phyloP scores from a whole-genome alignment of 2,329 filamentous ascomycete species.

The Sporothrix protearum region DNA sequence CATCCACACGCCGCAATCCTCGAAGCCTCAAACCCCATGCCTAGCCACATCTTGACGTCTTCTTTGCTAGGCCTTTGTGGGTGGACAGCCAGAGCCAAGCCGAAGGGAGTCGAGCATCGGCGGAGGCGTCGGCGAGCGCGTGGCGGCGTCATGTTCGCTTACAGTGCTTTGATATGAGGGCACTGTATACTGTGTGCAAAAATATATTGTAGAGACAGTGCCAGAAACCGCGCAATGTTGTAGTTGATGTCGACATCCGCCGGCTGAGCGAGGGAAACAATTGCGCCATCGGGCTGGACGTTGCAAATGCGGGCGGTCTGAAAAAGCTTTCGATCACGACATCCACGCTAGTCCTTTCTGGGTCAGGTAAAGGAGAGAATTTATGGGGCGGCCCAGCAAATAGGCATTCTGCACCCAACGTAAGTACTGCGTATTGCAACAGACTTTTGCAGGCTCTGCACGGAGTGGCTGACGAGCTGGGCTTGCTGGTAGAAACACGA shows the following conservation, averaged over 20 bases:
- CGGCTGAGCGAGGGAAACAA: constrained; percentile 16
- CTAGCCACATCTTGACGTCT: neutral
- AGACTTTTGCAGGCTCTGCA: neutral
- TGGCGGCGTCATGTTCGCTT: neutral
- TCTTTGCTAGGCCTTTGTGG: neutral
- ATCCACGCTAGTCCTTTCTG: constrained; percentile 36
- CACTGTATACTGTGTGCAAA: neutral
- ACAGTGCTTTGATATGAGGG: neutral
- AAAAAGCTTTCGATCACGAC: constrained; percentile 36
- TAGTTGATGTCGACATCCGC: constrained; percentile 32
- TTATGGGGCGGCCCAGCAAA: constrained; percentile 12
- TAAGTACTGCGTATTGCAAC: too few species aligned
- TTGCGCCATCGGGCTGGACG: constrained; percentile 28
- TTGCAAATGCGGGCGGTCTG: constrained; percentile 7
- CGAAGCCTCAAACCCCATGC: neutral
- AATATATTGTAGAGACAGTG: constrained; percentile 4
- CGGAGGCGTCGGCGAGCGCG: constrained; percentile 2
- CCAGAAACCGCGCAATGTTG: neutral
- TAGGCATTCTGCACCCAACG: neutral
- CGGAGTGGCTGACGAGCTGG: neutral
- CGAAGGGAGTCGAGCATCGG: neutral
- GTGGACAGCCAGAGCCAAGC: neutral
- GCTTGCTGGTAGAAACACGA: constrained; percentile 11
- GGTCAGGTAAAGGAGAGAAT: neutral
- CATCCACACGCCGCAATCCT: neutral